Evolutionary conservation across 2,329 filamentous ascomycete species (phyloP), one percentile per base, ranked within the genome.

Genomic region (Thielaviopsis punctulata): DNA sequence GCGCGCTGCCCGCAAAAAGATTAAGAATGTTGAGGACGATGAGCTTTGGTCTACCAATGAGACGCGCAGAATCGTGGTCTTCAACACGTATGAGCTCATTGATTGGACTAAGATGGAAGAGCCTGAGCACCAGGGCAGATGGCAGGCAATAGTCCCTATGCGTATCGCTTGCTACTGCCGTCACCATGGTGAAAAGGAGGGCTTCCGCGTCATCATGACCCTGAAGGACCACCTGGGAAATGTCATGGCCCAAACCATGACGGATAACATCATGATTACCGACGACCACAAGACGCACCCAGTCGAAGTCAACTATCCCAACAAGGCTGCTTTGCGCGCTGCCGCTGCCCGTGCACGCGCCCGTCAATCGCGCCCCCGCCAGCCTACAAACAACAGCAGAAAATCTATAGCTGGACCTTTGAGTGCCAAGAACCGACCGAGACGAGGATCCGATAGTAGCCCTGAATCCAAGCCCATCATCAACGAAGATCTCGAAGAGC

Each of bases 121-220:
- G 24, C 62, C 68, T 55, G 70, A 66, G 45, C 71, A 73, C 49
- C 46, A 58, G 10, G 79, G 78, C 49, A 77, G 82, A 6, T 79
- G 86, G 70, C 82, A 87, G 61, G 80, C 94, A 21, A 82, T 89
- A 58, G 79, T 86, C 2, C 88, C 87, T 0, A 95, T 96, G 89
- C 82, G 90, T 9, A 95, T 98, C 60, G 87, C 89, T 22, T 98
- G 90, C 65, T 98, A 96, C 66, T 96, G 90, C 67, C 80, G 90
- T 19, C 90, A 98, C 63, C 90, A 96, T 60, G 80, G 84, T 55
- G 92, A 96, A 67, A 96, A 96, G 69, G 72, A 83, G 58, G 90
- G 90, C 1, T 98, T 95, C 66, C 73, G 76, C 57, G 88, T 96
- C 60, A 94, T 98, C 57, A 94, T 96, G 66, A 96, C 90, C 1